Base-by-base conservation (phyloP, 1,284 basidiomycete genomes). In the Phlebopus sp. region DNA sequence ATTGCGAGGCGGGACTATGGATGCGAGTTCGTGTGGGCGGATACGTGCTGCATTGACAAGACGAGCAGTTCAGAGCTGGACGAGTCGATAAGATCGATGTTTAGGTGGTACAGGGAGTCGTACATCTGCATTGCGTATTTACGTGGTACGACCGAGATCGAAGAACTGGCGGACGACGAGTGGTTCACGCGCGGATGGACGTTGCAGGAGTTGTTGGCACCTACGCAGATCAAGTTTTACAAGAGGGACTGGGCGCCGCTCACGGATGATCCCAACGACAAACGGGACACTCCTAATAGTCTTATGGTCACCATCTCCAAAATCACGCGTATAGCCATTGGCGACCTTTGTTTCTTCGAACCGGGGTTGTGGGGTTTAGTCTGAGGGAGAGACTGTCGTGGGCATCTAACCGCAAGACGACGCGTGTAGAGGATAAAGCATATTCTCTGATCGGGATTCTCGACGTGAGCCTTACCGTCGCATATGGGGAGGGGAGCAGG, bases 371-470 rank as follows among this genome's bases (percentile, higher is more conserved):
- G 36, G 8, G 44, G 10, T 34, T 18, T 32, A 44, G 37, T 7
- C 47, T 60, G 21, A 46, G 50, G 35, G 45, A 55, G 35, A 49
- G 57, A 37, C 47, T 58, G 46, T 47, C 49, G n/a, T 58, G 57
- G 58, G 54, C 54, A 1, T 56, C 56, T n/a, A 43, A 18, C 29
- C 35, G 54, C 31, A 42, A 44, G 42, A 57, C 54, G 6, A 49
- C 54, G 29, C 47, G 46, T 5, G 14, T 45, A 5, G 54, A 57
- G 18, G 55, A 57, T 18, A 47, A 15, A 8, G 54, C 50, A 1
- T 56, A 57, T 37, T 58, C 35, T 31, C 45, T 57, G 13, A 18
- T 56, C 11, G 56, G 56, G 4, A 34, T 56, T 11, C 42, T 57
- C 23, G 40, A 39, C 2, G 47, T 53, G 15, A 56, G 27, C 36